Base-by-base conservation (phyloP, 495 filamentous ascomycete species). In the Podospora pseudocomata region DNA sequence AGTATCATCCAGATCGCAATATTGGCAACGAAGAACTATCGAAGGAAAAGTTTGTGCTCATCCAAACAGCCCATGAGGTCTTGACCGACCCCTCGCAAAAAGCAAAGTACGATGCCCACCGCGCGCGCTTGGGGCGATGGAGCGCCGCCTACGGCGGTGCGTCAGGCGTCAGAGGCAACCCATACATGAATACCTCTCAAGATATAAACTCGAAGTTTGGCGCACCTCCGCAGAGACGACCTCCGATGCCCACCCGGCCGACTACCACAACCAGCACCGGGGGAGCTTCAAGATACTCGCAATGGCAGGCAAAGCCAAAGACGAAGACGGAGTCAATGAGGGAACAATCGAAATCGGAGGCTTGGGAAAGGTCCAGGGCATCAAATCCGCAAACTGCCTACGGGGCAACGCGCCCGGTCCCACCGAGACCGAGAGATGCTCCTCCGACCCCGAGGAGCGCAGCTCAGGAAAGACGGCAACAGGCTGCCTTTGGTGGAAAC, bases 1-100 rank as follows among this genome's bases (percentile, higher is more conserved):
- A 88, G 72, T 96, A 89, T 71, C 94, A 97, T 74, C 94, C 94
- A 6, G 94, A 97, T 76, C 88, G 93, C 57, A 96, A 97, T 72
- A 91, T 89, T 4, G 94, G 94, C 57, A 84, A 85, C 69, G 93
- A 97, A 78, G 73, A 83, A 23, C 91, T 92, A 70, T 89, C 89
- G 67, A 92, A 88, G 67, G 80, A 91, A 20, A 91, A 90, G 73
- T 97, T 97, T 72, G 89, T 95, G 74, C 84, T 86, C 30, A 96
- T 97, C 65, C 91, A 95, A 75, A 85, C 89, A 1, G 94, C 94
- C 26, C 87, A 95, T 69, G 94, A 97, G 74, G 86, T 97, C 30
- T 82, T 97, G 28, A 85, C 82, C 67, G 92, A 97, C 70, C 80
- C 88, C 0, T 79, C 82, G 39, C 79, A 83, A 71, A 88, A 89